phyloP scores from a whole-genome alignment of 164 flowering plant genomes.

The Hamamelis virginiana region DNA sequence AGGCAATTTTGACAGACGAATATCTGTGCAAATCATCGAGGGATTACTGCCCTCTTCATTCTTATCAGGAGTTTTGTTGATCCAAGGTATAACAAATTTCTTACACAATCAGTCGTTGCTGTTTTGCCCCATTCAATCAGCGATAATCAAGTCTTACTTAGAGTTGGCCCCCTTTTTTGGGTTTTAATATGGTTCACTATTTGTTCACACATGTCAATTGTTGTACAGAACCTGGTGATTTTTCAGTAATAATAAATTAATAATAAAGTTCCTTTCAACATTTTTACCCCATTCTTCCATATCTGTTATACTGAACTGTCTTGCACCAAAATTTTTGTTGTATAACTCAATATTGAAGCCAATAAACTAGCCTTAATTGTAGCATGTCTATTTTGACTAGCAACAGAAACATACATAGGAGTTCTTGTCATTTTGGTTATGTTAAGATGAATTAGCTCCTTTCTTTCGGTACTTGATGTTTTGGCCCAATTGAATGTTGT shows the following conservation, averaged over 20 bases:
- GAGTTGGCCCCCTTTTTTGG: neutral
- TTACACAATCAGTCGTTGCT: neutral
- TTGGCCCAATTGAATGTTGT: no score
- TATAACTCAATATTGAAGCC: neutral
- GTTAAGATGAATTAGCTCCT: no score
- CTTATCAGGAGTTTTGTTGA: neutral
- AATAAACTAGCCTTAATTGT: neutral
- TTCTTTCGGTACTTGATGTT: no score
- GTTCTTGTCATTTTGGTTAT: no score
- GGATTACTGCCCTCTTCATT: neutral
- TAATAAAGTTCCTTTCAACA: neutral
- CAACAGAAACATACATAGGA: no score
- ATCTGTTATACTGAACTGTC: neutral
- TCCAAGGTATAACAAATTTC: constrained; percentile 15
- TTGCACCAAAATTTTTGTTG: neutral
- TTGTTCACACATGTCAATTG: neutral
- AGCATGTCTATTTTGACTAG: no score
- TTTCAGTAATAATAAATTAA: neutral
- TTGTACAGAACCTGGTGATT: constrained; percentile 10
- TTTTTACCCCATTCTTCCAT: neutral
- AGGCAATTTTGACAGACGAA: neutral
- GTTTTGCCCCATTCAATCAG: constrained; percentile 4
- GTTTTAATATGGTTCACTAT: neutral
- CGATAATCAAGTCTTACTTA: neutral
- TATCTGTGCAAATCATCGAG: neutral